Conservation (phyloP, 2,329 filamentous ascomycete species). For the Fusarium haematococcum region DNA sequence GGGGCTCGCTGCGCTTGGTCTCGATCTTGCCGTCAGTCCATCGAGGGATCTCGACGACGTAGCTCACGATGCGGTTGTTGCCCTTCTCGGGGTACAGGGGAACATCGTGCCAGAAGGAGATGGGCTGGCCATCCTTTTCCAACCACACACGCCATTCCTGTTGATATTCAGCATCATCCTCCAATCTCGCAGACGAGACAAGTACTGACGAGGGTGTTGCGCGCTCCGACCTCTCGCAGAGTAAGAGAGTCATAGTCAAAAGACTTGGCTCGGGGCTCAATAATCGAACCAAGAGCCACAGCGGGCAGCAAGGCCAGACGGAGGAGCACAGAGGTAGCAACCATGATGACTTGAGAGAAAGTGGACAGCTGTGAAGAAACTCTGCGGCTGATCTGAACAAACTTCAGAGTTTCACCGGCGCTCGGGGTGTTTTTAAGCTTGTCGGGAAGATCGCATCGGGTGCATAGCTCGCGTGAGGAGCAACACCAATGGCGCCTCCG, state of each 20-base stretch:
- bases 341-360: constrained; percentile 22
- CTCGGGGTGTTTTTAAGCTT: constrained; percentile 29
- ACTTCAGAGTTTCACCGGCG: constrained; percentile 10
- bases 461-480: constrained; percentile 28
- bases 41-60: constrained; percentile 56
- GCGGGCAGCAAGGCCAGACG: constrained; percentile 35
- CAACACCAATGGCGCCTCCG: not conserved
- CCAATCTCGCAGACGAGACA: fast-evolving
- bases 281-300: constrained; percentile 26
- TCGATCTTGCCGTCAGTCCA: constrained; percentile 57
- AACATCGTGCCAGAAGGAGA: constrained; percentile 58
- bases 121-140: constrained; percentile 53
- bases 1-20: constrained; percentile 52
- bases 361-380: not conserved
- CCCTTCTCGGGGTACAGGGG: constrained; percentile 52
- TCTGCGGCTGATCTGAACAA: not conserved
- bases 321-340: constrained; percentile 27
- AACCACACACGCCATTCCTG: constrained; percentile 57
- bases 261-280: constrained; percentile 11
- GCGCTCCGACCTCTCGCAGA: constrained; percentile 51
- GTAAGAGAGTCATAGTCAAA: constrained; percentile 47
- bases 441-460: constrained; percentile 6
- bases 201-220: constrained; percentile 51
- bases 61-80: constrained; percentile 52
- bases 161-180: not conserved